phyloP scores from a whole-genome alignment of 768 basidiomycete species.

The Coprinopsis cinerea region DNA sequence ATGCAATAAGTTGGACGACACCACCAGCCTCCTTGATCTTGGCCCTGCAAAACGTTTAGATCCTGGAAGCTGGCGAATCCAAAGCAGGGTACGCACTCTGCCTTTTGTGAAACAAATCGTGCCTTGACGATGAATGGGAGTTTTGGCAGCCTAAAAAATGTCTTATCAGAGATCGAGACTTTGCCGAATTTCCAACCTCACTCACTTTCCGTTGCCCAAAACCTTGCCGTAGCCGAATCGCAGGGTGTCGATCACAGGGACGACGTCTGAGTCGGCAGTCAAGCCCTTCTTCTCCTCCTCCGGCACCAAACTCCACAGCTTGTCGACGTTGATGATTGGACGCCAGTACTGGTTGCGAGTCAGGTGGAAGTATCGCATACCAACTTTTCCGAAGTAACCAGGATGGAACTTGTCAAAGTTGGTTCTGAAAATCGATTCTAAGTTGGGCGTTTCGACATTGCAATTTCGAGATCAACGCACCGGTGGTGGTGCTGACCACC shows the following conservation, averaged over 20 bases:
- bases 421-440: conserved; percentile 44
- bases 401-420: conserved; percentile 99
- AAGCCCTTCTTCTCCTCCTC: conserved; percentile 75
- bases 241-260: conserved; percentile 92
- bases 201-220: conserved; percentile 88
- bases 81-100: conserved; percentile 61
- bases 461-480: conserved; percentile 39
- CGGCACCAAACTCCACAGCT: conserved; percentile 89
- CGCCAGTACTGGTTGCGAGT: conserved; percentile 89
- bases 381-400: conserved; percentile 99
- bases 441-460: background rate
- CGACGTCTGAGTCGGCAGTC: conserved; percentile 69
- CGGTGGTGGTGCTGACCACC: conserved; percentile 99
- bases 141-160: conserved; percentile 63
- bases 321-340: conserved; percentile 98
- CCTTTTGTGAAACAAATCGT: conserved; percentile 84
- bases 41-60: conserved; percentile 27
- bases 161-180: background rate
- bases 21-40: conserved; percentile 95
- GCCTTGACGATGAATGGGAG: conserved; percentile 98
- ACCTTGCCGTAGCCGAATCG: conserved; percentile 86
- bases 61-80: background rate
- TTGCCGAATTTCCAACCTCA: conserved; percentile 13
- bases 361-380: conserved; percentile 99
- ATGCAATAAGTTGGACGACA: conserved; percentile 91